Evolutionary conservation across 345 rosid species (phyloP), one percentile per base, ranked within the genome.

Genomic region (Lepidium didymum): DNA sequence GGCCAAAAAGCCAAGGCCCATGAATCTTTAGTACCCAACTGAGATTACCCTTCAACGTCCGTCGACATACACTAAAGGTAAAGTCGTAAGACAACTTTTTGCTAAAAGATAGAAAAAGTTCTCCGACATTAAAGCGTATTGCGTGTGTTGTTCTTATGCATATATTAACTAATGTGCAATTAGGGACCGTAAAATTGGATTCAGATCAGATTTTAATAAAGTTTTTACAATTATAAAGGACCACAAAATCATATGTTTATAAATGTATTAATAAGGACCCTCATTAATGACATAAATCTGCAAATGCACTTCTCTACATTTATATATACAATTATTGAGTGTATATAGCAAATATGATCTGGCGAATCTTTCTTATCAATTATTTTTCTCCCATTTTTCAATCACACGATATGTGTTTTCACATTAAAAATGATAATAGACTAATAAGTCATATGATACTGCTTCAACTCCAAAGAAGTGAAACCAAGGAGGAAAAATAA

Each of bases 311-410:
- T 8, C 5, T 56, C 37, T 57, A 37, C 38, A 21, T 5, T n/a
- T 67, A 18, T 38, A 8, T 11, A 4, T 42, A 27, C 27, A 14
- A 59, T 69, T 69, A 69, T 50, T 59, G 67, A 59, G 52, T 13
- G 51, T 69, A 27, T 27, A 27, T 27, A 69, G 60, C 67, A 29
- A 49, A 59, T 58, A 51, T 69, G 67, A 58, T 69, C 74, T 60
- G 74, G 67, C 74, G 36, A 61, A 69, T 69, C 67, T 69, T 38
- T 42, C 52, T 49, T 29, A 40, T 15, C 51, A 69, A 31, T 59
- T 41, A 41, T 40, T 49, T 25, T 69, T 50, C 43, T 69, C 18
- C 12, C 33, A 57, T 27, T 69, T 41, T 59, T 21, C 38, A 49
- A 4, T 49, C 66, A 38, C 34, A 19, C 29, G 21, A 38, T 49